A percentile compares a stretch with the other conserved stretches of the same genome.
Conservation (phyloP, 2,329 filamentous ascomycete species). For the Pseudocercospora musae region DNA sequence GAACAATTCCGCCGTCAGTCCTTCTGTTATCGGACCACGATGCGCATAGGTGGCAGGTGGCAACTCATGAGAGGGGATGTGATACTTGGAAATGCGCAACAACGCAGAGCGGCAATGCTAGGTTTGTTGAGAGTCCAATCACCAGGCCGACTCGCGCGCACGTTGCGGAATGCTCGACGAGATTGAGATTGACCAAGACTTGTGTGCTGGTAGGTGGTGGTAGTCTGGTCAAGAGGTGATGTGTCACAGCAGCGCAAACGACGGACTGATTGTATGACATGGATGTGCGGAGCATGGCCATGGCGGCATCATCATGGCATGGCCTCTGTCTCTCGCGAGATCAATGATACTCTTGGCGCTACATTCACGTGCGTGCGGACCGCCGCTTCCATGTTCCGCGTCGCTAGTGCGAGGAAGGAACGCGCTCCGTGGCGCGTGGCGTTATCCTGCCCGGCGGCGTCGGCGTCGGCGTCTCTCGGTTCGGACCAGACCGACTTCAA, state of each 20-base stretch:
- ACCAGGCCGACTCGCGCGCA: background rate
- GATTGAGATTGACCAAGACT: too few relatives aligned
- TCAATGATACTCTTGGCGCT: background rate
- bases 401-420: background rate
- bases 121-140: background rate
- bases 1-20: background rate
- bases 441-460: background rate
- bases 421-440: background rate
- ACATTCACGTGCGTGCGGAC: background rate
- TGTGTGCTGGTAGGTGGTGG: too few relatives aligned
- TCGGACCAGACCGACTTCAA: background rate
- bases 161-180: background rate
- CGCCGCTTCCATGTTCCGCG: background rate
- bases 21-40: background rate
- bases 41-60: background rate
- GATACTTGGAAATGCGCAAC: background rate
- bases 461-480: background rate
- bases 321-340: background rate
- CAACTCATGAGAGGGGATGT: background rate
- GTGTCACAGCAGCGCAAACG: background rate
- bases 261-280: background rate
- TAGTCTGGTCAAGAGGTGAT: background rate
- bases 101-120: background rate
- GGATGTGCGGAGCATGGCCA: background rate
- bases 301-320: too few relatives aligned